phyloP scores from a whole-genome alignment of 352 stramenopile species.

The Thalassiosira sp. region DNA sequence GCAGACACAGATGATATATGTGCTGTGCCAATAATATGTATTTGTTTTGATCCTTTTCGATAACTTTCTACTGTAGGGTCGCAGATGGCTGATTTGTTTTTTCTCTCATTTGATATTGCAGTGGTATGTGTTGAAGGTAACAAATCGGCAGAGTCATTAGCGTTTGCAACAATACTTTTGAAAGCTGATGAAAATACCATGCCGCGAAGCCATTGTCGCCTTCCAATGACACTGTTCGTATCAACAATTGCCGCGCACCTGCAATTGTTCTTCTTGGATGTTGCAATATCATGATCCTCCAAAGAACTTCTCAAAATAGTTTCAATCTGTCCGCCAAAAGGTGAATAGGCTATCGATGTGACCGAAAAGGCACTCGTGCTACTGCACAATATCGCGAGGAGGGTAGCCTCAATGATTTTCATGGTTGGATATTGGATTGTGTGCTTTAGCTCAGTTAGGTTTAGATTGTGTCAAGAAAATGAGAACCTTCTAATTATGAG shows the following conservation, averaged over 20 bases:
- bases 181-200: neutral
- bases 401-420: neutral
- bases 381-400: neutral
- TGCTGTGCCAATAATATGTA: constrained; percentile 41
- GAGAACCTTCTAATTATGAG: too few relatives aligned
- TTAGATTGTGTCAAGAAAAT: too few relatives aligned
- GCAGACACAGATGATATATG: constrained; percentile 39
- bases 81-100: constrained; percentile 16
- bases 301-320: neutral
- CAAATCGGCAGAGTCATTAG: neutral
- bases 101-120: neutral
- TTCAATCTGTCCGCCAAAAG: neutral
- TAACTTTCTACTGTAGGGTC: constrained; percentile 42
- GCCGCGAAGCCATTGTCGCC: constrained; percentile 2
- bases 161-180: neutral
- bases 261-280: too few relatives aligned
- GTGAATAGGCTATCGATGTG: neutral
- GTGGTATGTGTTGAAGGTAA: neutral
- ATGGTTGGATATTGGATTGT: too few relatives aligned
- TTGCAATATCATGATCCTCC: neutral
- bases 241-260: neutral
- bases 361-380: neutral
- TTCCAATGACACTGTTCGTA: neutral
- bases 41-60: constrained; percentile 36
- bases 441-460: too few relatives aligned